Evolutionary conservation across 768 basidiomycete species (phyloP).

Genomic region (Psilocybe subaeruginosa): DNA sequence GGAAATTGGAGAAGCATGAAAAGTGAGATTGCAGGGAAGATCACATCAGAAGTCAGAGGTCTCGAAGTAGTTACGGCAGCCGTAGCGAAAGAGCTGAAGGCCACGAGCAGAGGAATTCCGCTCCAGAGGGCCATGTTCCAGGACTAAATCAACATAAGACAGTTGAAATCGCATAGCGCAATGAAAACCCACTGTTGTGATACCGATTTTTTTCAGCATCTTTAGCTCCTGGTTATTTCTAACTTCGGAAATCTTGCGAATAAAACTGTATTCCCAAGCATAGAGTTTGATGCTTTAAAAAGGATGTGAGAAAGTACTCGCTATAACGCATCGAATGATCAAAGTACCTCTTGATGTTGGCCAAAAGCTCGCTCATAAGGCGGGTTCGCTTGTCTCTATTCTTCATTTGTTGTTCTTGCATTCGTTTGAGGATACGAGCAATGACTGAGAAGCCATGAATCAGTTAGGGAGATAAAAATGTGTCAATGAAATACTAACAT

Average conservation of each 20-base stretch:
- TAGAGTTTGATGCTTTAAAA: conserved; percentile 78
- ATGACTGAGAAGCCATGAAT: conserved; percentile 41
- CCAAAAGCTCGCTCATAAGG: conserved; percentile 91
- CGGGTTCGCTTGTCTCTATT: conserved; percentile 83
- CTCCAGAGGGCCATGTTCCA: conserved; percentile 66
- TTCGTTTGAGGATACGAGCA: conserved; percentile 67
- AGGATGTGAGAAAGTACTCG: too few species aligned
- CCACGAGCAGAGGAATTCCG: conserved; percentile 75
- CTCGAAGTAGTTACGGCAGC: conserved; percentile 62
- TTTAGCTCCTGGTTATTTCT: conserved; percentile 83
- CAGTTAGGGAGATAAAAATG: neutral
- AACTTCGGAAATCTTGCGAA: conserved; percentile 75
- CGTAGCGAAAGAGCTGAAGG: conserved; percentile 80
- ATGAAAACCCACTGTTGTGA: conserved; percentile 55
- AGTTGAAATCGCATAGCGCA: neutral
- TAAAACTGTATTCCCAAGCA: conserved; percentile 94
- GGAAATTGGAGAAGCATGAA: conserved; percentile 91
- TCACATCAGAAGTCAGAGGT: conserved; percentile 86
- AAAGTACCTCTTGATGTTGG: conserved; percentile 81
- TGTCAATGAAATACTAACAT: conserved; percentile 28
- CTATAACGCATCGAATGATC: too few species aligned
- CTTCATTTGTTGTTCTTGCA: conserved; percentile 94
- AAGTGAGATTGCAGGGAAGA: conserved; percentile 94
- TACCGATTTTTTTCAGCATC: conserved; percentile 82
- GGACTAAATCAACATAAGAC: conserved; percentile 36